phyloP scores from a whole-genome alignment of 1,284 basidiomycete species.

The Apiotrichum veenhuisii region DNA sequence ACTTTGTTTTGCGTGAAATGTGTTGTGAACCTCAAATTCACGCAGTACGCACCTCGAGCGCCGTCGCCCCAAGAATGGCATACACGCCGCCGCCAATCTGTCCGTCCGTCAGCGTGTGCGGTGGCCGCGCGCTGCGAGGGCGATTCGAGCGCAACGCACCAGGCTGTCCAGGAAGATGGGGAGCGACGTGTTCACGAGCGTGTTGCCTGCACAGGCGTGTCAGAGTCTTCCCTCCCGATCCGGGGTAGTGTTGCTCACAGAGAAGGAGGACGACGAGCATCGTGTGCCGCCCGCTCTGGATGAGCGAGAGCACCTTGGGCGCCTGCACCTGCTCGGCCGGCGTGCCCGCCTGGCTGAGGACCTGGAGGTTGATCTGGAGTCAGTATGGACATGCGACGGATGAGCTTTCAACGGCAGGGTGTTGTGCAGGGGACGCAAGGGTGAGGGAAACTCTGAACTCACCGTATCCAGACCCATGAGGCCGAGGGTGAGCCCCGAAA shows the following conservation, averaged over 20 bases:
- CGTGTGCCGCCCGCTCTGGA: slow-evolving; percentile 49
- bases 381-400: too few relatives aligned
- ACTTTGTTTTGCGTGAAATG: too few relatives aligned
- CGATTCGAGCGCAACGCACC: slow-evolving; percentile 18
- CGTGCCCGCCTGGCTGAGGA: slow-evolving; percentile 49
- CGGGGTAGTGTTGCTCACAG: slow-evolving; percentile 23
- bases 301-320: slow-evolving; percentile 49
- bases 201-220: slow-evolving; percentile 41
- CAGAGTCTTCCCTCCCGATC: slow-evolving; percentile 2
- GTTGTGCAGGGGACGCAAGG: too few relatives aligned
- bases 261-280: slow-evolving; percentile 51
- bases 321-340: slow-evolving; percentile 49
- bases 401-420: too few relatives aligned
- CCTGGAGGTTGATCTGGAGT: slow-evolving; percentile 44
- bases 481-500: slow-evolving; percentile 54
- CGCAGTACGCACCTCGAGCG: slow-evolving; percentile 24
- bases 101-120: not conserved
- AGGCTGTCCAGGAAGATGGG: slow-evolving; percentile 52
- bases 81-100: slow-evolving; percentile 47
- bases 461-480: slow-evolving; percentile 53
- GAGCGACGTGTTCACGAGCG: slow-evolving; percentile 54
- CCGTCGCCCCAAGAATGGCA: slow-evolving; percentile 32
- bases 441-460: slow-evolving; percentile 1
- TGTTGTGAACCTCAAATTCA: too few relatives aligned
- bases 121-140: not conserved